Evolutionary conservation across 2,329 filamentous ascomycete genomes (phyloP), one percentile per base, ranked within the genome.

Genomic region (Cercospora sesami): DNA sequence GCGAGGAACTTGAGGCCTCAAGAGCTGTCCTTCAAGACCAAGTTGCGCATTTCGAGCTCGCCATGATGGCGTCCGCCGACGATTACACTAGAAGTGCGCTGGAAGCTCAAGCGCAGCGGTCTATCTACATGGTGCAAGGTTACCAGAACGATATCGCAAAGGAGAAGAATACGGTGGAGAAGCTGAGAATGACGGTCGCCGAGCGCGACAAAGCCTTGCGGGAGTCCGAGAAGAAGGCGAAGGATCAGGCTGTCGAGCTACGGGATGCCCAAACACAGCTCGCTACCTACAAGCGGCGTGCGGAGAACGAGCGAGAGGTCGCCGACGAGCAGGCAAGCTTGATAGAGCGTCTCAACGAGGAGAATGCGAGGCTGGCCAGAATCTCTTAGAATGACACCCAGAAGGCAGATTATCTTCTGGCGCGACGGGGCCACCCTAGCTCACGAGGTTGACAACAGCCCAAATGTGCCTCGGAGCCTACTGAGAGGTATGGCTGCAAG

Each of bases 101-200:
- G 14, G 71, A 72, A 62, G 66, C 68, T 14, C 71, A 72, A 59
- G 71, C 71, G 10, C 58, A 66, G 33, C 58, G 55, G 7, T 64
- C 68, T 8, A 58, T 71, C 23, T 21, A 31, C 10, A 63, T 72
- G 61, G 63, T 72, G 9, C 63, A 68, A 21, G 69, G 66, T 14
- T 65, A 68, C 14, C 65, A 72, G 64, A 45, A 57, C 6, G 65
- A 71, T 14, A 26, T 69, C n/a, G 64, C 60, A 10, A 45, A 60
- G 51, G 53, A 65, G 58, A 63, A 69, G 53, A 23, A 8, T 16
- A 60, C 12, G 9, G 61, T 69, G 14, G 60, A 59, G 33, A 57
- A 62, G 18, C 36, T 68, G 16, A 23, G 53, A 21, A 31, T 23
- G 2, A 30, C 21, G 31, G 39, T 53, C 18, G 51, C 31, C 16